Evolutionary conservation across 768 basidiomycete genomes (phyloP).

Genomic region (Tylopilus subfusipes): DNA sequence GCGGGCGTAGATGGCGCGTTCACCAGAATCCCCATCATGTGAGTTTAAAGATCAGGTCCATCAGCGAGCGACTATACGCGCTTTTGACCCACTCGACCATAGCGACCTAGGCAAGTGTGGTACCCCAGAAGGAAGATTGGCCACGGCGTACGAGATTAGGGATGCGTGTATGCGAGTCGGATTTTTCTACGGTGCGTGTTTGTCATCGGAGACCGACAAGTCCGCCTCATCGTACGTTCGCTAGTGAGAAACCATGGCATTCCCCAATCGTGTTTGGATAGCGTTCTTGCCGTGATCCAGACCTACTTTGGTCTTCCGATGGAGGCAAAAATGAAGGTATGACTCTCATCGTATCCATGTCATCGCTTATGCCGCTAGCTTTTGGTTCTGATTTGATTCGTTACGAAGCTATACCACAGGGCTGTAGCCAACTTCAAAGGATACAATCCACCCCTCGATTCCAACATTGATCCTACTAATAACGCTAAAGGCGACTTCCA

Average conservation of each 20-base stretch:
- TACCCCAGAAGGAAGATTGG: slow-evolving; percentile 33
- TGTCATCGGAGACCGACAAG: background rate
- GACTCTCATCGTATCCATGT: background rate
- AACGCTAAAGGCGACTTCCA: slow-evolving; percentile 79
- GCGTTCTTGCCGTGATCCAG: slow-evolving; percentile 46
- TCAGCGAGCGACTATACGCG: background rate
- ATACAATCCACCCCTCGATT: slow-evolving; percentile 65
- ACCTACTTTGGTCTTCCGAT: slow-evolving; percentile 65
- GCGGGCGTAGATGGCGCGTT: slow-evolving; percentile 19
- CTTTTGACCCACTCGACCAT: background rate
- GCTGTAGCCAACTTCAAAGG: slow-evolving; percentile 73
- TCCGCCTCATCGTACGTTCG: background rate
- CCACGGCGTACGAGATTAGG: slow-evolving; percentile 56
- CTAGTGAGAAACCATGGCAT: slow-evolving; percentile 81
- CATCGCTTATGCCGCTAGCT: background rate
- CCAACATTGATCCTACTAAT: slow-evolving; percentile 66
- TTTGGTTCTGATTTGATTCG: background rate
- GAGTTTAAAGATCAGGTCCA: slow-evolving; percentile 1
- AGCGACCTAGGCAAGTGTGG: slow-evolving; percentile 22
- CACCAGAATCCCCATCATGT: slow-evolving; percentile 27
- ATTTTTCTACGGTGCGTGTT: slow-evolving; percentile 70
- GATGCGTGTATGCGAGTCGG: slow-evolving; percentile 80
- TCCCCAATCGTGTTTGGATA: slow-evolving; percentile 44
- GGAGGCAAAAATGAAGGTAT: slow-evolving; percentile 64
- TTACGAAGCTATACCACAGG: slow-evolving; percentile 59